phyloP scores from a whole-genome alignment of 1,139 yeast genomes.

The Meyerozyma sp. region DNA sequence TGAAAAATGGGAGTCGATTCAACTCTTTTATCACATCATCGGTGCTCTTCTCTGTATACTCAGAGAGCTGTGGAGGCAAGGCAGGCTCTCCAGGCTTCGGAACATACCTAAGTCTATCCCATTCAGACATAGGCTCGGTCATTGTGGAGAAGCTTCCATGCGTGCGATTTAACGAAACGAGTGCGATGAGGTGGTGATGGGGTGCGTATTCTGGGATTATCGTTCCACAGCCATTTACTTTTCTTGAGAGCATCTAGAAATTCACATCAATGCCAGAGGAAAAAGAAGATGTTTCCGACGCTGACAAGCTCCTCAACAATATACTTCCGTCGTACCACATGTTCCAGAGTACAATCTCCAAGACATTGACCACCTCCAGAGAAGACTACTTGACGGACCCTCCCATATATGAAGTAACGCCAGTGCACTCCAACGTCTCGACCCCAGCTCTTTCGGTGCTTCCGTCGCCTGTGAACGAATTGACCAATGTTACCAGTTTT shows the following conservation, averaged over 20 bases:
- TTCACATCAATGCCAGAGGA: neutral
- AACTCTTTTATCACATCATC: slow-evolving; percentile 78
- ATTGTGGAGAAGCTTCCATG: neutral
- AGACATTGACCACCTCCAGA: slow-evolving; percentile 31
- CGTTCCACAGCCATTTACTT: neutral
- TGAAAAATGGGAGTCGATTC: slow-evolving; percentile 86
- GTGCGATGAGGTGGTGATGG: neutral
- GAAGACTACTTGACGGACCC: slow-evolving; percentile 41
- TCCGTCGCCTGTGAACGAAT: slow-evolving; percentile 8
- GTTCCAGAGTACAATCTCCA: slow-evolving; percentile 41
- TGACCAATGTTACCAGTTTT: neutral
- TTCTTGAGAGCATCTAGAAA: neutral
- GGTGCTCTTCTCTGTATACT: slow-evolving; percentile 57
- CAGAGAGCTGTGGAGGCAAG: slow-evolving; percentile 77
- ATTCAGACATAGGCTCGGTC: slow-evolving; percentile 32
- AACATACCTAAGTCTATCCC: slow-evolving; percentile 54
- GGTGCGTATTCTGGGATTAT: neutral
- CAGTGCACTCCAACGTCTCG: slow-evolving; percentile 17
- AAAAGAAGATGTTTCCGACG: neutral
- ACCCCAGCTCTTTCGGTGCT: slow-evolving; percentile 6
- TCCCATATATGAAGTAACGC: slow-evolving; percentile 38
- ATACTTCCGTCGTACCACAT: slow-evolving; percentile 44
- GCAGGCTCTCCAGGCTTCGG: slow-evolving; percentile 78
- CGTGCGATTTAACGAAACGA: neutral
- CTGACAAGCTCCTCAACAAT: slow-evolving; percentile 30